Conservation (phyloP, 176 grass and related monocot species). For the Avena atlantica region DNA sequence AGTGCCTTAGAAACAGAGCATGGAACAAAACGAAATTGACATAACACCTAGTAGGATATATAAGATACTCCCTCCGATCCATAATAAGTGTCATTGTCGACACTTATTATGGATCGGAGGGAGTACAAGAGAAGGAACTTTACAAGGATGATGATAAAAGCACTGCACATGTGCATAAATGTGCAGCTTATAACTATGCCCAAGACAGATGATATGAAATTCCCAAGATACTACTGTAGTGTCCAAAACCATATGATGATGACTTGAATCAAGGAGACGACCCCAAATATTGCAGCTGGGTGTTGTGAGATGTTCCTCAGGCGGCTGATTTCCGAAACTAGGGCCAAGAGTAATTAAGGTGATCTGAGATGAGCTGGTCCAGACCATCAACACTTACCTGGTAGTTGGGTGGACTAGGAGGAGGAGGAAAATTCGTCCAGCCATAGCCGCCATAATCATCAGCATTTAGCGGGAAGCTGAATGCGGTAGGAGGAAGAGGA, state of each 20-base stretch:
- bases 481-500: no score
- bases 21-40: background rate
- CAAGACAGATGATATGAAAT: constrained; percentile 33
- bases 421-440: no score
- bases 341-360: no score
- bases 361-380: constrained; percentile 50
- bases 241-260: constrained; percentile 23
- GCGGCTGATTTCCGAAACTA: no score
- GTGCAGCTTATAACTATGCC: constrained; percentile 34
- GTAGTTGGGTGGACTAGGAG: no score
- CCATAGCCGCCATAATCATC: no score
- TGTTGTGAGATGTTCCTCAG: background rate
- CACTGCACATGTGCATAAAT: background rate
- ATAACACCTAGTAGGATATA: constrained; percentile 22
- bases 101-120: no score
- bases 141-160: constrained; percentile 16
- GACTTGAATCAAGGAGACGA: constrained; percentile 30
- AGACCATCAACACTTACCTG: constrained; percentile 46
- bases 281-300: constrained; percentile 62
- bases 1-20: background rate
- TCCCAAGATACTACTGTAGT: constrained; percentile 28
- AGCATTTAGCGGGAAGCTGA: no score
- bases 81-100: no score
- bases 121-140: background rate
- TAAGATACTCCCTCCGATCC: background rate